These are phyloP conservation scores for Candida tibetensis DNA, from an alignment of 805 yeast species.

Conservation along the genomic window DNA sequence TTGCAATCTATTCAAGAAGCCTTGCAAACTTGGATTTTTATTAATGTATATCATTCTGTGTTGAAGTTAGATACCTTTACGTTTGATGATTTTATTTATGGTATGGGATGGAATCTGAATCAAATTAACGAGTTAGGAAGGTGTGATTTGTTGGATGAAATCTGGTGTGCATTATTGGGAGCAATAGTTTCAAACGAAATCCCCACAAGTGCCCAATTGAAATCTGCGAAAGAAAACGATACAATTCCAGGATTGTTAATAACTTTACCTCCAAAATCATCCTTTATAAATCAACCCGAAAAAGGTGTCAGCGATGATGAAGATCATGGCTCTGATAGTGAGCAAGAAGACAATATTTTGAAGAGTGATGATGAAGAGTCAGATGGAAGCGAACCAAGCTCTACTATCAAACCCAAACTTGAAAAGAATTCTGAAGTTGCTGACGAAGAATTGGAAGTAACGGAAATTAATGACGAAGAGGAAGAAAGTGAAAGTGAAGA, in stretches of 20 bases:
- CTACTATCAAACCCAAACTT: constrained; percentile 5
- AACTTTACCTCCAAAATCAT: constrained; percentile 27
- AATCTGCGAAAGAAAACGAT: constrained; percentile 35
- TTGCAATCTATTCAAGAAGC: constrained; percentile 38
- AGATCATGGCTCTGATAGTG: constrained; percentile 21
- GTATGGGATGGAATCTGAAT: constrained; percentile 45
- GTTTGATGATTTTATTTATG: constrained; percentile 72
- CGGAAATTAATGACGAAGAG: constrained; percentile 16
- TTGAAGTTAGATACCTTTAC: constrained; percentile 69
- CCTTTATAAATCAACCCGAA: constrained; percentile 21
- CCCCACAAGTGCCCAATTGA: constrained; percentile 23
- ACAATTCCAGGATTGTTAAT: constrained; percentile 32
- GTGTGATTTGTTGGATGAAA: constrained; percentile 58
- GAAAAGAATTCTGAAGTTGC: constrained; percentile 18
- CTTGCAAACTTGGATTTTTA: constrained; percentile 71
- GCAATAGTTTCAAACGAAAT: constrained; percentile 46
- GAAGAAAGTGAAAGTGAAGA: constrained; percentile 22
- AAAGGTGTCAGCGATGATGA: constrained; percentile 26
- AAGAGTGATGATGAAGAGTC: constrained; percentile 24
- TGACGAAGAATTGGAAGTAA: constrained; percentile 8
- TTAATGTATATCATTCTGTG: constrained; percentile 66
- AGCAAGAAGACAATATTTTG: constrained; percentile 17
- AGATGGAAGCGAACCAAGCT: constrained; percentile 8
- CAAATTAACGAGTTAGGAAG: constrained; percentile 41
- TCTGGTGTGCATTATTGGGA: constrained; percentile 63